Evolutionary conservation across 805 yeast genomes (phyloP).

Genomic region (Nakazawaea peltata): DNA sequence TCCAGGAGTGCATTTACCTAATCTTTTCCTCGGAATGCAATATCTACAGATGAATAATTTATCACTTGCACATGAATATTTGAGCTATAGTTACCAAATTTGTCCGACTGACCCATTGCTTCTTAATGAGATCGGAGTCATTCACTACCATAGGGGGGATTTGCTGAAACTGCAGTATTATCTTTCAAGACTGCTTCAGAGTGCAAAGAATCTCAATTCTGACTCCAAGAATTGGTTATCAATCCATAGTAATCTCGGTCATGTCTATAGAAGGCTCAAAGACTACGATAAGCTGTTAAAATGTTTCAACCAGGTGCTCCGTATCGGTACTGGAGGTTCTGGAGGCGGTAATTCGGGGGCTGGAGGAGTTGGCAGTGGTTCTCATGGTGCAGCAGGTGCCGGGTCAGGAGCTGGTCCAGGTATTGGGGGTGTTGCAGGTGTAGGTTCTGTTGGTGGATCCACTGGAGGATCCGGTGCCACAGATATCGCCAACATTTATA

Average conservation of each 20-base stretch:
- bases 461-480: too few species aligned
- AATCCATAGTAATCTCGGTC: slow-evolving; percentile 81
- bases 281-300: slow-evolving; percentile 57
- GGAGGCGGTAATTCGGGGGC: too few species aligned
- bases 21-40: slow-evolving; percentile 92
- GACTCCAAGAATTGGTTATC: slow-evolving; percentile 82
- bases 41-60: slow-evolving; percentile 82
- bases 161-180: slow-evolving; percentile 60
- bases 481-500: slow-evolving; percentile 42
- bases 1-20: slow-evolving; percentile 86
- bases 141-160: slow-evolving; percentile 71
- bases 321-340: slow-evolving; percentile 60
- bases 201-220: slow-evolving; percentile 60
- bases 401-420: too few species aligned
- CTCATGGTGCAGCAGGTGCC: too few species aligned
- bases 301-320: slow-evolving; percentile 71
- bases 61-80: slow-evolving; percentile 78
- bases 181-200: slow-evolving; percentile 62
- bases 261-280: slow-evolving; percentile 68
- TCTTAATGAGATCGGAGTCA: slow-evolving; percentile 88
- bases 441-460: too few species aligned
- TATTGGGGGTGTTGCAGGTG: too few species aligned
- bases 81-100: slow-evolving; percentile 62
- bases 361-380: too few species aligned
- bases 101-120: slow-evolving; percentile 84